Evolutionary conservation across 2,329 filamentous ascomycete species (phyloP), one percentile per base, ranked within the genome.

Genomic region (Lizonia empirigonia): DNA sequence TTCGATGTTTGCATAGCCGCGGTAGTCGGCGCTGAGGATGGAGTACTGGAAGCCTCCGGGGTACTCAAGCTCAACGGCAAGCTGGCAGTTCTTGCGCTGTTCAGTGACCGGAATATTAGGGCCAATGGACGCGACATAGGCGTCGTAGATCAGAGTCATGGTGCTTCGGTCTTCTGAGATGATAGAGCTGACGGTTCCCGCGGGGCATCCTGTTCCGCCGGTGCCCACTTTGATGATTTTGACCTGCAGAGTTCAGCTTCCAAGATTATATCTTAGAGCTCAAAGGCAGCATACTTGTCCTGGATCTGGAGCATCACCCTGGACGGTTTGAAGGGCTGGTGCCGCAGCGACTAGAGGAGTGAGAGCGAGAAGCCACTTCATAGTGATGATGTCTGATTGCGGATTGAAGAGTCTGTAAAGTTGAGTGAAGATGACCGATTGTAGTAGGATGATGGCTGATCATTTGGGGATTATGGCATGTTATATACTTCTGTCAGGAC

Each of bases 21-120:
- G 78, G 72, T 81, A 82, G 56, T 79, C 76, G 58, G 78, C 78
- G 49, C 75, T 77, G 60, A 81, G 74, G 59, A 82, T 66, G 40
- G 77, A 79, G 73, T 79, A 82, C 68, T 81, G 78, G 74, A 79
- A 82, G 42, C 80, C 79, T 45, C 72, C 71, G 12, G 80, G 80
- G 62, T 81, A 81, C 48, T 74, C 65, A 48, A 82, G 71, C 67
- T 79, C 75, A 58, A 82, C 66, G 67, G 81, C 82, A 54, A 82
- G 68, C 66, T 81, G 78, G 72, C 80, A 82, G 70, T 82, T 81
- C 73, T 78, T 79, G 65, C 79, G 77, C 60, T 73, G 70, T 49
- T 80, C 71, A 33, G 72, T 74, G 33, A 77, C 60, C 8, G 72
- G 27, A 44, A 79, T 68, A 44, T 70, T 69, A 13, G 74, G 72